Evolutionary conservation across 1,284 basidiomycete species (phyloP).

Genomic region (Pascua sp.): DNA sequence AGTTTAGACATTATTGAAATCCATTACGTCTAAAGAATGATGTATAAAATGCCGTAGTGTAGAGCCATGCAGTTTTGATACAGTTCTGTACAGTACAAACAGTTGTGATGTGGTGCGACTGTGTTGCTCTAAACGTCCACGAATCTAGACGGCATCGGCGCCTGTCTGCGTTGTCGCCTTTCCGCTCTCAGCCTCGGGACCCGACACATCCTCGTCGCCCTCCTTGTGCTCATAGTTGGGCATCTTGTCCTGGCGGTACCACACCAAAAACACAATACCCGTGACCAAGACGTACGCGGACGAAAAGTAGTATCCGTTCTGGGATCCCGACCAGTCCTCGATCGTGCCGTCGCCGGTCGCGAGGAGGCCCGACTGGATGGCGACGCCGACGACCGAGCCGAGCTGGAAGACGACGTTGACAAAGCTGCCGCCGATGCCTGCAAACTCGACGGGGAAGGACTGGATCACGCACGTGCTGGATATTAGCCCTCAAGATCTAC

Average conservation of each 20-base stretch:
- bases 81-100: too few relatives aligned
- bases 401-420: constrained; percentile 47
- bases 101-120: too few relatives aligned
- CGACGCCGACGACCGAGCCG: constrained; percentile 45
- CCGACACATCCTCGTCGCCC: too few relatives aligned
- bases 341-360: constrained; percentile 31
- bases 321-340: constrained; percentile 35
- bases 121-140: too few relatives aligned
- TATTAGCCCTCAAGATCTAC: too few relatives aligned
- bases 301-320: constrained; percentile 42
- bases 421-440: constrained; percentile 39
- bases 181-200: too few relatives aligned
- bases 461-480: constrained; percentile 32
- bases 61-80: too few relatives aligned
- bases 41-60: too few relatives aligned
- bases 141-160: too few relatives aligned
- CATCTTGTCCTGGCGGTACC: constrained; percentile 37
- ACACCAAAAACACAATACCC: constrained; percentile 35
- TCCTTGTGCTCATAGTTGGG: background rate
- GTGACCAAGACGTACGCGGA: constrained; percentile 35
- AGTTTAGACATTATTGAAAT: too few relatives aligned
- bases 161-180: too few relatives aligned
- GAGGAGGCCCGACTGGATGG: constrained; percentile 40
- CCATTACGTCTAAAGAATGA: too few relatives aligned
- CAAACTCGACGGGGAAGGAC: constrained; percentile 37